Conservation (phyloP, 345 rosid genomes). For the Garcia nutans region DNA sequence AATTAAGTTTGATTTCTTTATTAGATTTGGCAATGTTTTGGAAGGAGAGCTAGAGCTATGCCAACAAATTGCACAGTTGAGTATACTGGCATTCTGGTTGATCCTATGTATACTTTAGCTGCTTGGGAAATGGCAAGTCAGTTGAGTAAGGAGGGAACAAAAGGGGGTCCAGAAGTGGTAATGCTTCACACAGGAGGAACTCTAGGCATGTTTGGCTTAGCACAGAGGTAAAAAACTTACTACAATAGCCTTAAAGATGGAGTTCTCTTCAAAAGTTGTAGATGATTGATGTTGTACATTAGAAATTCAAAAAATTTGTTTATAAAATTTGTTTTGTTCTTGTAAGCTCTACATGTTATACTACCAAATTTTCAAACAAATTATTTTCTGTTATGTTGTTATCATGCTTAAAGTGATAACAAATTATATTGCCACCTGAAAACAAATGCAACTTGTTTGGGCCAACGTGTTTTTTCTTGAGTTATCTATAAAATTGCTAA, state of each 20-base stretch:
- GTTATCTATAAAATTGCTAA: no score
- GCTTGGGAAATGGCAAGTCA: slow-evolving; percentile 68
- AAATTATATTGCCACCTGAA: no score
- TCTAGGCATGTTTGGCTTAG: slow-evolving; percentile 82
- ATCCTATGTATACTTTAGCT: slow-evolving; percentile 86
- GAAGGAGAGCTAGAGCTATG: slow-evolving; percentile 81
- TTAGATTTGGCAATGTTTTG: slow-evolving; percentile 75
- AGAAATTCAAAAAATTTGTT: background rate
- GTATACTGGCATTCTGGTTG: slow-evolving; percentile 73
- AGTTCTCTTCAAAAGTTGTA: slow-evolving; percentile 1
- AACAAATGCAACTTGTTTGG: no score
- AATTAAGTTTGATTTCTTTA: background rate
- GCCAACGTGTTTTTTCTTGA: no score
- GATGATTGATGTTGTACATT: background rate
- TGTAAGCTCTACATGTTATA: background rate
- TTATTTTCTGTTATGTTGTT: no score
- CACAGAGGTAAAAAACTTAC: slow-evolving; percentile 75
- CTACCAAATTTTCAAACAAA: no score
- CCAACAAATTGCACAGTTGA: slow-evolving; percentile 57
- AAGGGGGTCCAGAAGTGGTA: no score
- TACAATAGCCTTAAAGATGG: slow-evolving; percentile 37
- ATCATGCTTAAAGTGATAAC: no score
- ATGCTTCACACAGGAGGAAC: slow-evolving; percentile 92
- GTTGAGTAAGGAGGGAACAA: slow-evolving; percentile 32
- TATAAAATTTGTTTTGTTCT: no score